These are phyloP conservation scores for Ascochyta fabae DNA, from an alignment of 2,329 filamentous ascomycete genomes.

Conservation along the genomic window DNA sequence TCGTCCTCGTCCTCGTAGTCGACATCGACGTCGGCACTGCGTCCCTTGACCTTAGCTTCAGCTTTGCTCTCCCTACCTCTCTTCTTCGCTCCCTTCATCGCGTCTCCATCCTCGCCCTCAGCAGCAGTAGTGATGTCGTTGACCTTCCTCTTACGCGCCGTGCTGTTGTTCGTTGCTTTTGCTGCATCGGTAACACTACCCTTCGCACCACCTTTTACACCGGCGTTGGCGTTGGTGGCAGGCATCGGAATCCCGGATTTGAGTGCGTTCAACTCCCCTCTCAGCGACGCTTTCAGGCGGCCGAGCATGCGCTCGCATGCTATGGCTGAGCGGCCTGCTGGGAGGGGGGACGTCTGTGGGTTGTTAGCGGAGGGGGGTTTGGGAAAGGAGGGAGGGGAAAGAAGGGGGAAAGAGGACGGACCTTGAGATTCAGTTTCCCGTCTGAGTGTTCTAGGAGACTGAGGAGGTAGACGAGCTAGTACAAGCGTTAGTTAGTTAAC, in stretches of 20 bases:
- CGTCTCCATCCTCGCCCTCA: slow-evolving; percentile 6
- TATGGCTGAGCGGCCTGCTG: slow-evolving; percentile 22
- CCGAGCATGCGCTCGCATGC: slow-evolving; percentile 33
- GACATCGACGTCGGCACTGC: too few relatives aligned
- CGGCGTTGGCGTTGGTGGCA: too few relatives aligned
- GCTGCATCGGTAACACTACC: too few relatives aligned
- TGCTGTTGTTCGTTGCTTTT: background rate
- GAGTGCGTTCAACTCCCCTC: slow-evolving; percentile 26
- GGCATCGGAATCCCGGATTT: slow-evolving; percentile 15
- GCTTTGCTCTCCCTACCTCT: background rate
- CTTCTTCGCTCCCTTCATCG: slow-evolving; percentile 11
- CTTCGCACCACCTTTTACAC: too few relatives aligned
- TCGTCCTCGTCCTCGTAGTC: slow-evolving; percentile 1
- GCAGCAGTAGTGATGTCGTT: background rate
- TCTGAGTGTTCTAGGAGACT: slow-evolving; percentile 19
- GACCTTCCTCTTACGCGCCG: slow-evolving; percentile 22
- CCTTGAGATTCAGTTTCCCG: slow-evolving; percentile 19
- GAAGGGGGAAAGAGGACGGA: background rate
- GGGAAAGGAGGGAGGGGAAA: background rate
- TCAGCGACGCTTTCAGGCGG: slow-evolving; percentile 25
- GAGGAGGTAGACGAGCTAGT: slow-evolving; percentile 21
- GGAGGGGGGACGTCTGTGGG: slow-evolving; percentile 24
- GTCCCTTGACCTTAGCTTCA: too few relatives aligned
- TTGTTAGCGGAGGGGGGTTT: background rate
- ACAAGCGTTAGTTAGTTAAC: background rate